Evolutionary conservation across 2,329 filamentous ascomycete species (phyloP).

Genomic region (Kalaharituber pfeilii): DNA sequence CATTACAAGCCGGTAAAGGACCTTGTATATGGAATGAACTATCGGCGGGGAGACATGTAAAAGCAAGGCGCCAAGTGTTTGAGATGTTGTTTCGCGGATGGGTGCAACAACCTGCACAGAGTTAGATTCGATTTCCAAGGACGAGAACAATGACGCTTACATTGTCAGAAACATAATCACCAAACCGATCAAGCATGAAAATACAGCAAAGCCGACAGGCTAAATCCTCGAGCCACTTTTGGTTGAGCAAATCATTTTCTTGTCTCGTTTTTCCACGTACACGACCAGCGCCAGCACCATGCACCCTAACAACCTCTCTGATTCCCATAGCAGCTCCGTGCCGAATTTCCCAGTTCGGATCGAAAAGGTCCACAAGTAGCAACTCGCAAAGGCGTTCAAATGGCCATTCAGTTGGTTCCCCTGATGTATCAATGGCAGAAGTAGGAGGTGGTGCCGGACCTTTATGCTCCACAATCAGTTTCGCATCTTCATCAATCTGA

Average conservation of each 20-base stretch:
- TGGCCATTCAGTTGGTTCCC: conserved; percentile 74
- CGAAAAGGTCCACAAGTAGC: conserved; percentile 82
- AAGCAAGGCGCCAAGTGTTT: conserved; percentile 76
- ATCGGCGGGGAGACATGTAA: conserved; percentile 64
- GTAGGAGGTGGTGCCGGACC: conserved; percentile 42
- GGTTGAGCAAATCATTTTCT: conserved; percentile 67
- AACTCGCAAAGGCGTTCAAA: conserved; percentile 89
- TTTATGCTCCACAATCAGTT: conserved; percentile 91
- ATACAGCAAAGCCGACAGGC: conserved; percentile 91
- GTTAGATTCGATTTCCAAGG: conserved; percentile 1
- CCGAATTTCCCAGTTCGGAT: conserved; percentile 82
- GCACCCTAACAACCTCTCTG: conserved; percentile 77
- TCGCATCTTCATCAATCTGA: conserved; percentile 71
- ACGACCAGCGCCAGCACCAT: conserved; percentile 75
- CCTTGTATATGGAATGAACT: conserved; percentile 67
- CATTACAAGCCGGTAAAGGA: conserved; percentile 81
- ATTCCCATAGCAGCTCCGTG: conserved; percentile 93
- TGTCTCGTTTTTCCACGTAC: conserved; percentile 47
- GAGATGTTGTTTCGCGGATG: conserved; percentile 86
- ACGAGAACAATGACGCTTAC: conserved; percentile 10
- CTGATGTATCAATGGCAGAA: conserved; percentile 77
- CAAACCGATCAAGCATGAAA: conserved; percentile 92
- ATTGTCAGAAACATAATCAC: conserved; percentile 93
- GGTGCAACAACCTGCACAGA: conserved; percentile 56
- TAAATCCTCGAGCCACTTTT: conserved; percentile 78